Percentiles rank a stretch among this genome's conserved stretches.
phyloP scores from a whole-genome alignment of 352 stramenopile genomes.

The Phytophthora colocasiae region DNA sequence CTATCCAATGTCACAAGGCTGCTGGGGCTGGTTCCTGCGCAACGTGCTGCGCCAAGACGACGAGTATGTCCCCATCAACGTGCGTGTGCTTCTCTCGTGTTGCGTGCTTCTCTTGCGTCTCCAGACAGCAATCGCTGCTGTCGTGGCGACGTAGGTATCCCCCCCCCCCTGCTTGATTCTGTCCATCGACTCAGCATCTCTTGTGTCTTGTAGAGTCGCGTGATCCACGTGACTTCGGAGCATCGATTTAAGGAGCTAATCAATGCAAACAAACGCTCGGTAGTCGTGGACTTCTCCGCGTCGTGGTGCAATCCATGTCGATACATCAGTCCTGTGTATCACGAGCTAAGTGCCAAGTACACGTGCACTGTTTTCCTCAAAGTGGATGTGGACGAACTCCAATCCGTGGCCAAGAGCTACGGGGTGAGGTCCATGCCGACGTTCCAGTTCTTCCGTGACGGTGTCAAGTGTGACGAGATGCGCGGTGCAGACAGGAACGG shows the following conservation, averaged over 20 bases:
- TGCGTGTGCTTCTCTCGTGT: slow-evolving; percentile 18
- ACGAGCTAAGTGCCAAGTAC: slow-evolving; percentile 88
- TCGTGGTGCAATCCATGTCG: slow-evolving; percentile 90
- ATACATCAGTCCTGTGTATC: slow-evolving; percentile 82
- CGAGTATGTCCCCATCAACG: slow-evolving; percentile 51
- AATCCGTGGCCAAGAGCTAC: slow-evolving; percentile 48
- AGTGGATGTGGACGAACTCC: slow-evolving; percentile 89
- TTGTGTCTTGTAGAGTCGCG: slow-evolving; percentile 48
- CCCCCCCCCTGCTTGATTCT: background rate
- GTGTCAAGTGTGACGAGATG: slow-evolving; percentile 89
- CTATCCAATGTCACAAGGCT: slow-evolving; percentile 57
- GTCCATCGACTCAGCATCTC: slow-evolving; percentile 1
- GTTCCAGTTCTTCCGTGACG: slow-evolving; percentile 95
- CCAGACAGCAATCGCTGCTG: background rate
- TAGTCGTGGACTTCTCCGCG: slow-evolving; percentile 89
- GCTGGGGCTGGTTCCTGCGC: slow-evolving; percentile 77
- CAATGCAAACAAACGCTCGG: slow-evolving; percentile 58
- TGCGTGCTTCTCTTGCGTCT: too few species aligned
- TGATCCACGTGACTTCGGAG: slow-evolving; percentile 74
- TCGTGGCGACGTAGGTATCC: background rate
- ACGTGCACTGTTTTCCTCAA: slow-evolving; percentile 88
- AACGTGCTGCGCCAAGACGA: slow-evolving; percentile 66
- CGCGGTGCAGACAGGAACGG: slow-evolving; percentile 76
- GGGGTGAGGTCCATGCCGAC: slow-evolving; percentile 94
- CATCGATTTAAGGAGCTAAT: slow-evolving; percentile 81